phyloP scores from a whole-genome alignment of 257 asterid species.

The Nicotiana noctiflora region DNA sequence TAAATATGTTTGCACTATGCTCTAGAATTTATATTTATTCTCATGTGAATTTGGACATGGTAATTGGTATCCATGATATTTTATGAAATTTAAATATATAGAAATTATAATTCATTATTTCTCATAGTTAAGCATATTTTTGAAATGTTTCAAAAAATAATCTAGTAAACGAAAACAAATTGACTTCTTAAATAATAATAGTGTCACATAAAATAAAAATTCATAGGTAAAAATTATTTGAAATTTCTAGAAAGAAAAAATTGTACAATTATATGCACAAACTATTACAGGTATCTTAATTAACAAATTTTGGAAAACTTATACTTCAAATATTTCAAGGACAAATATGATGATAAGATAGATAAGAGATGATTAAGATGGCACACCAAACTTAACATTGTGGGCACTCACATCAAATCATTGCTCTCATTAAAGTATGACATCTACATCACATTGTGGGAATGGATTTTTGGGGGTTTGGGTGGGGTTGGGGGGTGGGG shows the following conservation, averaged over 20 bases:
- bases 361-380: slow-evolving; percentile 16
- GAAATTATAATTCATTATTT: no score
- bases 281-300: not conserved
- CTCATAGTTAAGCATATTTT: no score
- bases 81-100: no score
- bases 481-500: not conserved
- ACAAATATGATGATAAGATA: not conserved
- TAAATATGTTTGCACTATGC: no score
- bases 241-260: not conserved
- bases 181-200: not conserved
- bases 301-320: not conserved
- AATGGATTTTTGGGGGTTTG: not conserved
- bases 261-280: not conserved
- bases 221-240: not conserved
- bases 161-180: no score
- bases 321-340: slow-evolving; percentile 10
- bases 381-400: slow-evolving; percentile 23
- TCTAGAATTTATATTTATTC: no score
- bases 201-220: not conserved
- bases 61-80: no score
- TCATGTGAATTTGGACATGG: no score
- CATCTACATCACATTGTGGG: no score
- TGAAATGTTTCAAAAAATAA: no score
- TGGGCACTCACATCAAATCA: slow-evolving; percentile 30
- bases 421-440: slow-evolving; percentile 10